These are phyloP conservation scores for Candida albicans DNA, from an alignment of 1,139 yeast genomes.

Conservation along the genomic window DNA sequence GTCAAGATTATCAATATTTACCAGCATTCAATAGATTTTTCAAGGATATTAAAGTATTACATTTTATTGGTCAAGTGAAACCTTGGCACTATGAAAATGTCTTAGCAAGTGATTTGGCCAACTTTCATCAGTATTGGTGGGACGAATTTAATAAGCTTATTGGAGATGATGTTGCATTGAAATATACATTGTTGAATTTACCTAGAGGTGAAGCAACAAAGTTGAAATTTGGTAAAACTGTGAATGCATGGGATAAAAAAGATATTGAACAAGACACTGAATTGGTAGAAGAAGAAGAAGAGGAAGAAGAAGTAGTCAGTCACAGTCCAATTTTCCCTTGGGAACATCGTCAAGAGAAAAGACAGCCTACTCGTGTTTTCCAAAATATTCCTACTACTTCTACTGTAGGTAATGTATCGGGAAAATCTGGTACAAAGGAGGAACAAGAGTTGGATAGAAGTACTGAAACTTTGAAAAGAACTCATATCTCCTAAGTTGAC, in stretches of 20 bases:
- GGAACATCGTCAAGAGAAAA: conserved; percentile 29
- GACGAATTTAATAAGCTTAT: conserved; percentile 27
- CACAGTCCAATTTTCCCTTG: conserved; percentile 43
- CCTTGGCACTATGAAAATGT: conserved; percentile 30
- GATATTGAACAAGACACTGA: conserved; percentile 1
- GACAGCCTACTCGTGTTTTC: conserved; percentile 17
- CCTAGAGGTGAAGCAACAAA: conserved; percentile 38
- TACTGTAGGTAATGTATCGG: conserved; percentile 29
- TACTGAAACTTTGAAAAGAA: conserved; percentile 11
- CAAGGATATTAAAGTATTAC: conserved; percentile 28
- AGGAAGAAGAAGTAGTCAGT: conserved; percentile 1
- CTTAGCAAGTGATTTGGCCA: conserved; percentile 16
- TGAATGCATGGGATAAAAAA: conserved; percentile 29
- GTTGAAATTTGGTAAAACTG: conserved; percentile 29
- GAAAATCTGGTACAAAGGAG: conserved; percentile 13
- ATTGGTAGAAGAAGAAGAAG: neutral
- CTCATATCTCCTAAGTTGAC: conserved; percentile 6
- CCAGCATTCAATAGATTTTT: conserved; percentile 33
- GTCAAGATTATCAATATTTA: conserved; percentile 30
- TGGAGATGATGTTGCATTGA: conserved; percentile 15
- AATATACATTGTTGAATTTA: conserved; percentile 17
- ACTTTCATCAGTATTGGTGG: conserved; percentile 41
- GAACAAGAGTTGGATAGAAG: conserved; percentile 9
- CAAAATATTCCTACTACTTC: conserved; percentile 20
- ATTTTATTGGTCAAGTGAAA: conserved; percentile 29